A percentile compares a stretch with the other conserved stretches of the same genome.
Evolutionary conservation across 2,329 filamentous ascomycete species (phyloP).

Genomic region (Xylogone sp.): DNA sequence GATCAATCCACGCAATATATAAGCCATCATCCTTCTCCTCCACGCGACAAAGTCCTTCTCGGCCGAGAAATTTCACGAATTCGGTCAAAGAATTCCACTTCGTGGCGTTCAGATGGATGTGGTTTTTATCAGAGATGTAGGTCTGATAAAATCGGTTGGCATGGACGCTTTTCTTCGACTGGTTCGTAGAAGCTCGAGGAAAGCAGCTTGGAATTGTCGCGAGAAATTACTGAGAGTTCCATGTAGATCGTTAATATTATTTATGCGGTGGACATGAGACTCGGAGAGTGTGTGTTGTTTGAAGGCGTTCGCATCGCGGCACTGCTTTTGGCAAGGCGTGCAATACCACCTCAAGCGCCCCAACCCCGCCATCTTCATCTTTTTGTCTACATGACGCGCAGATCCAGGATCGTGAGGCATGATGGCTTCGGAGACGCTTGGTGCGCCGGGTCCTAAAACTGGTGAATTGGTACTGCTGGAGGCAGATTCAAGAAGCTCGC

Average conservation of each 20-base stretch:
- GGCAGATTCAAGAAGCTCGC: too few relatives aligned
- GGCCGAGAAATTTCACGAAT: slow-evolving; percentile 77
- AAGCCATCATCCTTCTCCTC: slow-evolving; percentile 83
- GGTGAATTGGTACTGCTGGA: too few relatives aligned
- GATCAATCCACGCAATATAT: slow-evolving; percentile 83
- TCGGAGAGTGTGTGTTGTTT: slow-evolving; percentile 81
- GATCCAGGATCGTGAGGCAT: too few relatives aligned
- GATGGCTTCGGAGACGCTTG: too few relatives aligned
- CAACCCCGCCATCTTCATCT: slow-evolving; percentile 34
- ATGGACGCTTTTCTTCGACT: slow-evolving; percentile 81
- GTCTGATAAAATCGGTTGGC: slow-evolving; percentile 91
- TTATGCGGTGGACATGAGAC: slow-evolving; percentile 68
- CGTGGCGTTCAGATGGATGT: slow-evolving; percentile 88
- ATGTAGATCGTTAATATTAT: too few relatives aligned
- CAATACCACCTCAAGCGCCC: slow-evolving; percentile 87
- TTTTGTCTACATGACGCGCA: too few relatives aligned
- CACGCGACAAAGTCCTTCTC: slow-evolving; percentile 79
- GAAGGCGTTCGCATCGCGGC: slow-evolving; percentile 81
- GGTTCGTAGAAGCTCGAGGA: slow-evolving; percentile 43
- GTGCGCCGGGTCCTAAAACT: too few relatives aligned
- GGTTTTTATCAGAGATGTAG: slow-evolving; percentile 78
- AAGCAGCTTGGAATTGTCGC: too few relatives aligned
- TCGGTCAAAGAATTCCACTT: slow-evolving; percentile 82
- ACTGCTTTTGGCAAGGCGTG: slow-evolving; percentile 69
- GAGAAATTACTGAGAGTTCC: too few relatives aligned